Evolutionary conservation across 495 filamentous ascomycete genomes (phyloP).

Genomic region (Penicillium cinerascens): DNA sequence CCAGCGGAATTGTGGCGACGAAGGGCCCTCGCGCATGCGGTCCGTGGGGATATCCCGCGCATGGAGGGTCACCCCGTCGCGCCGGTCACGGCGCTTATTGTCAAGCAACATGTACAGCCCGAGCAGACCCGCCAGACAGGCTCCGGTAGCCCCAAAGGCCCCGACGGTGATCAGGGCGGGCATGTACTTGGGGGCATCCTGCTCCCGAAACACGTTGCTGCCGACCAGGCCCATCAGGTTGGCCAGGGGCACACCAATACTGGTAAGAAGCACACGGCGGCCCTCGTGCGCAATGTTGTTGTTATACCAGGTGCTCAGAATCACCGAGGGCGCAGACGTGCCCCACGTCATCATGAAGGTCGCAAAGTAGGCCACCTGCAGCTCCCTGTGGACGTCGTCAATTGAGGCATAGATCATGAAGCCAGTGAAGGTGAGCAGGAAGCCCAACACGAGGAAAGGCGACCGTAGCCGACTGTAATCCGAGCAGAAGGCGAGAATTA

Average conservation of each 20-base stretch:
- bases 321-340: conserved; percentile 46
- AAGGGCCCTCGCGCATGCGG: conserved; percentile 61
- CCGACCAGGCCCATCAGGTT: conserved; percentile 74
- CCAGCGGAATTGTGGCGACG: conserved; percentile 63
- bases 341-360: conserved; percentile 79
- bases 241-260: conserved; percentile 65
- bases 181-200: conserved; percentile 69
- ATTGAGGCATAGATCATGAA: conserved; percentile 69
- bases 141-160: conserved; percentile 62
- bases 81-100: conserved; percentile 59
- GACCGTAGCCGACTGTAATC: conserved; percentile 63
- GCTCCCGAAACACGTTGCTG: conserved; percentile 63
- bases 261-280: conserved; percentile 61
- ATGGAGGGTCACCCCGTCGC: conserved; percentile 54
- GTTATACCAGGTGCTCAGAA: conserved; percentile 61
- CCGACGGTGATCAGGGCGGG: conserved; percentile 69
- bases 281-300: conserved; percentile 76
- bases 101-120: conserved; percentile 67
- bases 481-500: conserved; percentile 61
- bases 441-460: conserved; percentile 66
- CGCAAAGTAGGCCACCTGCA: conserved; percentile 67
- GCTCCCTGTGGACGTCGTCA: conserved; percentile 45
- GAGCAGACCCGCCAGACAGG: conserved; percentile 51
- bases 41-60: conserved; percentile 66
- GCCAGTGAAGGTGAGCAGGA: conserved; percentile 65